Base-by-base conservation (phyloP, 169 alveolate species). In the Cyclospora cayetanensis region DNA sequence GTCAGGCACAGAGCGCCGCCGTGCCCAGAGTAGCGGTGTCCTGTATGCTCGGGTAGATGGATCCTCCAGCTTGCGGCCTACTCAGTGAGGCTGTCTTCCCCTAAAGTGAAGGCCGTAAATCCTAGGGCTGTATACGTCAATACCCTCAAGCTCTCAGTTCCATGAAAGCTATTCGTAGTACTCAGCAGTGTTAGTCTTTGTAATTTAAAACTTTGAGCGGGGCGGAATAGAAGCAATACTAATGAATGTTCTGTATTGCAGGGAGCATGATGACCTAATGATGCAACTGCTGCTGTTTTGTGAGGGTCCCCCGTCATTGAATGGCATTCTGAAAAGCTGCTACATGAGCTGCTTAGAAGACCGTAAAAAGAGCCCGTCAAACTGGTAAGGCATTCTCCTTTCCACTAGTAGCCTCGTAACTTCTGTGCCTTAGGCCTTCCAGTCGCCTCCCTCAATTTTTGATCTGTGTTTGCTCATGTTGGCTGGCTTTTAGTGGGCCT, bases 1-100 rank as follows among this genome's bases (percentile, higher is more conserved):
- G 55, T 80, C 90, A 52, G 90, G 90, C 31, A 80, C 90, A 80
- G 90, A 52, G 37, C 90, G 90, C 39, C 88, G 88, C 37, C 52
- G 53, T 35, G 76, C 53, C 20, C 90, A 80, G 34, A 76, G 90
- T 15, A 42, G 53, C 12, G 74, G 53, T 41, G 34, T 80, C 35
- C 50, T 80, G 35, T 80, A 80, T 25, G 90, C 90, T 4, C 74
- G 90, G 41, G 90, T 80, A 52, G 90, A 80, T 22, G 90, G 90
- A 20, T 80, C 90, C 4, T 80, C 90, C 39, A 76, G 90, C 3
- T 22, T 80, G 77, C 76, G 90, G 25, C 90, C 90, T 20, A 63
- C 90, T 22, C 90, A 80, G 90, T 80, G 90, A 80, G 90, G 35
- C 39, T 35, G n/a, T n/a, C n/a, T n/a, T n/a, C n/a, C n/a, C n/a